Evolutionary conservation across 1,284 basidiomycete species (phyloP).

Genomic region (Cryptococcus deneoformans): DNA sequence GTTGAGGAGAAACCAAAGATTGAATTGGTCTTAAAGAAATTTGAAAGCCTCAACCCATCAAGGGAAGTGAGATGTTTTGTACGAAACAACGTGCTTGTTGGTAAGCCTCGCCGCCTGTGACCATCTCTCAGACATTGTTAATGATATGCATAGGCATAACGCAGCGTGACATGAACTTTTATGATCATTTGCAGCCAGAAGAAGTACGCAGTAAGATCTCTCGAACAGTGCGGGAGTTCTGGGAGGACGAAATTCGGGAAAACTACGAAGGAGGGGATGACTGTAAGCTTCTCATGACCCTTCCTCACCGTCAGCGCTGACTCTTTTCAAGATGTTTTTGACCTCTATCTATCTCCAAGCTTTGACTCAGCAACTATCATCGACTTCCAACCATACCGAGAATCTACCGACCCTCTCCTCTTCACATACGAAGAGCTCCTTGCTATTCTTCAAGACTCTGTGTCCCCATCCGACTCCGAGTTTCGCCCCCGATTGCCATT

Average conservation of each 20-base stretch:
- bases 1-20: constrained; percentile 56
- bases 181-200: constrained; percentile 75
- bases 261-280: constrained; percentile 62
- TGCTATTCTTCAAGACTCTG: constrained; percentile 41
- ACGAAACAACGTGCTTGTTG: constrained; percentile 63
- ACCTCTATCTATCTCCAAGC: constrained; percentile 80
- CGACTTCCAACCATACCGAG: constrained; percentile 87
- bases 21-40: constrained; percentile 89
- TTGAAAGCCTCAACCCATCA: constrained; percentile 79
- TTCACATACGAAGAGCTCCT: constrained; percentile 79
- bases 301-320: not conserved
- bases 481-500: constrained; percentile 49
- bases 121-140: not conserved
- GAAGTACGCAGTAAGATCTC: constrained; percentile 59
- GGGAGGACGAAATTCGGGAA: constrained; percentile 62
- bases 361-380: constrained; percentile 70
- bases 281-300: constrained; percentile 56
- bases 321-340: constrained; percentile 66
- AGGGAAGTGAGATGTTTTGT: constrained; percentile 88
- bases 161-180: constrained; percentile 88
- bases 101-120: constrained; percentile 51
- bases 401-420: constrained; percentile 79
- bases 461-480: not conserved
- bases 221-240: constrained; percentile 61
- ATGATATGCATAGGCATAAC: constrained; percentile 61